Evolutionary conservation across 2,329 filamentous ascomycete genomes (phyloP).

Genomic region (Talaromyces piceae): DNA sequence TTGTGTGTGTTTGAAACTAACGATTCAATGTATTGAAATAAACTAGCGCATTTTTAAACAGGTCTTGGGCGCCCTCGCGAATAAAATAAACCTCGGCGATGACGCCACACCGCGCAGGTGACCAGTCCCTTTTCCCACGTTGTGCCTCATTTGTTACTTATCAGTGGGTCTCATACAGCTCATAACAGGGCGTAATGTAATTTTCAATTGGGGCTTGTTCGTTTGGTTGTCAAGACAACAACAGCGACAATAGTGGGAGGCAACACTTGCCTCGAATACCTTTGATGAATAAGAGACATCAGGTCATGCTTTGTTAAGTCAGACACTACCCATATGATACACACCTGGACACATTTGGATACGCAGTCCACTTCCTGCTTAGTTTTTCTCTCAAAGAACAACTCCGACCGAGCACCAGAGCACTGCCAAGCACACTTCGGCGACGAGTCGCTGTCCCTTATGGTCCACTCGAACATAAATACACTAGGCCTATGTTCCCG

Average conservation of each 20-base stretch:
- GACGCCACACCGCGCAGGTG: background rate
- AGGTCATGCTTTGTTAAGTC: no score
- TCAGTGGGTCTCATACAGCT: background rate
- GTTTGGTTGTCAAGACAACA: no score
- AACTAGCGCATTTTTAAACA: background rate
- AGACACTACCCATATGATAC: conserved; percentile 38
- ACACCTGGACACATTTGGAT: conserved; percentile 52
- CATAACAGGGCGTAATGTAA: no score
- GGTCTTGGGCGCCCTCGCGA: background rate
- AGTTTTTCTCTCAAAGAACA: conserved; percentile 53
- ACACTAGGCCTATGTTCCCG: conserved; percentile 36
- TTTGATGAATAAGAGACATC: no score
- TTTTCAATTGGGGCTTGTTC: no score
- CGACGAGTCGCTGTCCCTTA: conserved; percentile 43
- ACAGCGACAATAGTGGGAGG: no score
- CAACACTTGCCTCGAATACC: no score
- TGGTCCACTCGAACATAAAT: conserved; percentile 49
- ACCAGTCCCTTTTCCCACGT: background rate
- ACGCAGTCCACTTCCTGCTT: conserved; percentile 49
- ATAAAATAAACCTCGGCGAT: background rate
- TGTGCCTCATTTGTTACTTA: background rate
- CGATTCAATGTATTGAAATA: background rate
- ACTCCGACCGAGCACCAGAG: conserved; percentile 50
- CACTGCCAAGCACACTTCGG: conserved; percentile 46
- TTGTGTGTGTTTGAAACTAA: background rate